Conservation (phyloP, 1,284 basidiomycete genomes). For the Pascua sp. region DNA sequence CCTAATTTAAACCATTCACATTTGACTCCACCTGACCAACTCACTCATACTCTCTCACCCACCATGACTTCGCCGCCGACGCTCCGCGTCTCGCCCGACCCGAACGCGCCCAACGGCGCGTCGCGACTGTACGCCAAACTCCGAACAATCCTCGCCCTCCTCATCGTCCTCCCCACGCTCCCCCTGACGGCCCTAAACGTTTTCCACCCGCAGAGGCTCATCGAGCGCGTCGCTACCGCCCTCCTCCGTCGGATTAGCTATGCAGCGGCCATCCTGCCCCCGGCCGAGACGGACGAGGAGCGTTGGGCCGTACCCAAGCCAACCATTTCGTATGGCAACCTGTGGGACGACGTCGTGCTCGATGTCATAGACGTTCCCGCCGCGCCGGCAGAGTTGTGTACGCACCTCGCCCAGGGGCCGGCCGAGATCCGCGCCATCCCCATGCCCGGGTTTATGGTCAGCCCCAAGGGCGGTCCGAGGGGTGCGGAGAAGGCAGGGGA, state of each 20-base stretch:
- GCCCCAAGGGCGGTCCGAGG: conserved; percentile 9
- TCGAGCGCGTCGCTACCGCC: not conserved
- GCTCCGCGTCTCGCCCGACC: not conserved
- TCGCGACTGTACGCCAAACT: not conserved
- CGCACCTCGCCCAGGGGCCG: conserved; percentile 1
- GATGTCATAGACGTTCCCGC: not conserved
- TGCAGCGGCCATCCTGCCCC: not conserved
- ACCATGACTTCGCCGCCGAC: too few species aligned
- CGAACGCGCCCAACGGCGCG: not conserved
- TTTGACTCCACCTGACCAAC: too few species aligned
- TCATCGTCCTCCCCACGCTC: not conserved
- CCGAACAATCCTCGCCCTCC: not conserved
- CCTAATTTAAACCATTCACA: too few species aligned
- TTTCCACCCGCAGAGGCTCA: too few species aligned
- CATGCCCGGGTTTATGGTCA: conserved; percentile 20
- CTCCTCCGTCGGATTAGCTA: not conserved
- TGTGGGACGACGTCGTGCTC: not conserved
- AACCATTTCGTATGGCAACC: not conserved
- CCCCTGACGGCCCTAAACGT: not conserved
- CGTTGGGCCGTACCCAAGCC: not conserved
- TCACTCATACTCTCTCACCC: too few species aligned
- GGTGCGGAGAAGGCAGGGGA: conserved; percentile 10
- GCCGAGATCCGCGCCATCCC: not conserved
- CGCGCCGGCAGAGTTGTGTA: not conserved
- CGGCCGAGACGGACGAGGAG: not conserved